phyloP scores from a whole-genome alignment of 768 basidiomycete genomes.

The Pisolithus albus region DNA sequence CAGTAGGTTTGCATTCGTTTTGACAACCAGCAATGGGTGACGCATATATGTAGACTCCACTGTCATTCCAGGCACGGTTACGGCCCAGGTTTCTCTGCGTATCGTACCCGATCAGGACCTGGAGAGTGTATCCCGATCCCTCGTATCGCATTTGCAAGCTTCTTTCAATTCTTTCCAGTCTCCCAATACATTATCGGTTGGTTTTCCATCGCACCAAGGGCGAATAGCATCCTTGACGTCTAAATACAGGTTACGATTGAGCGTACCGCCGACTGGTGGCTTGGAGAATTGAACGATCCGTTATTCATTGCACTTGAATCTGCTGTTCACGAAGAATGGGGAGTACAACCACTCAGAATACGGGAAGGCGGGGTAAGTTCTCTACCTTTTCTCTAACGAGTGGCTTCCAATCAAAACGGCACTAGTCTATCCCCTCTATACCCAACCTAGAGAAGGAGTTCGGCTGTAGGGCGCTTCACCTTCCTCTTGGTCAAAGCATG shows the following conservation, averaged over 20 bases:
- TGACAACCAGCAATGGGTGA: neutral
- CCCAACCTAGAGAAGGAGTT: slow-evolving; percentile 93
- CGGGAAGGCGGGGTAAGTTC: slow-evolving; percentile 84
- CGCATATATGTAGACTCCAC: slow-evolving; percentile 54
- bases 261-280: slow-evolving; percentile 93
- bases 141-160: slow-evolving; percentile 51
- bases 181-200: slow-evolving; percentile 66
- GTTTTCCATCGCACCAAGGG: neutral
- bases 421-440: slow-evolving; percentile 86
- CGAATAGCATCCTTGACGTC: neutral
- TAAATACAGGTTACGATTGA: slow-evolving; percentile 59
- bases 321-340: slow-evolving; percentile 85
- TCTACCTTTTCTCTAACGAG: neutral
- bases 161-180: slow-evolving; percentile 58
- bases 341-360: slow-evolving; percentile 74
- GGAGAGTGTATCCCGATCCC: slow-evolving; percentile 52
- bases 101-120: slow-evolving; percentile 93
- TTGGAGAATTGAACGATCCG: slow-evolving; percentile 75
- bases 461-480: slow-evolving; percentile 79
- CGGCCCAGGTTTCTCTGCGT: slow-evolving; percentile 82
- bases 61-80: slow-evolving; percentile 80
- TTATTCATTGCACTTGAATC: slow-evolving; percentile 85
- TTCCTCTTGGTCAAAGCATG: slow-evolving; percentile 90
- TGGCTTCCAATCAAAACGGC: neutral
- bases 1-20: slow-evolving; percentile 38